Evolutionary conservation across 2,329 filamentous ascomycete genomes (phyloP).

Genomic region (Elsinoe arachidis): DNA sequence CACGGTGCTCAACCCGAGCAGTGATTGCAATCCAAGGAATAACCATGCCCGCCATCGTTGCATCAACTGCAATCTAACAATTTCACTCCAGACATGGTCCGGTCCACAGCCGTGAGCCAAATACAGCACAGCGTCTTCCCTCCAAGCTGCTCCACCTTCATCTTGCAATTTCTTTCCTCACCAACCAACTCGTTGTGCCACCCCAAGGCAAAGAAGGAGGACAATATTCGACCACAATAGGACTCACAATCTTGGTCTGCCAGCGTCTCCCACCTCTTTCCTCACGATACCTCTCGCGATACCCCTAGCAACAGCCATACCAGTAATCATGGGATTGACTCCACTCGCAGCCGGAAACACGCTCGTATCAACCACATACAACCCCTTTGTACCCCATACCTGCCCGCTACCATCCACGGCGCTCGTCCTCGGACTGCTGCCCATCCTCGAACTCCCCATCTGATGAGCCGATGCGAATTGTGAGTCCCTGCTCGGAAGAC

Average conservation of each 20-base stretch:
- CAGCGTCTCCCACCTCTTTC: constrained; percentile 31
- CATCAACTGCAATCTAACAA: too few species aligned
- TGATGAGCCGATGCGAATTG: constrained; percentile 67
- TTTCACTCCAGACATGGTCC: too few species aligned
- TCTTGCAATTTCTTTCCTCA: too few species aligned
- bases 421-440: constrained; percentile 34
- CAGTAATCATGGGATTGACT: constrained; percentile 74
- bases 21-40: too few species aligned
- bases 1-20: too few species aligned
- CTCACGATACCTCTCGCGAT: constrained; percentile 51
- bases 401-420: constrained; percentile 36
- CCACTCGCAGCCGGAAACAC: constrained; percentile 69
- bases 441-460: constrained; percentile 73
- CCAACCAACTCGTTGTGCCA: too few species aligned
- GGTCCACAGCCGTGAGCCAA: too few species aligned
- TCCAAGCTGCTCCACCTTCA: too few species aligned
- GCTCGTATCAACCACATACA: constrained; percentile 67
- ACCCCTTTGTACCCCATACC: constrained; percentile 55
- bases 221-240: too few species aligned
- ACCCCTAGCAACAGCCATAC: constrained; percentile 61
- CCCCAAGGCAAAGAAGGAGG: too few species aligned
- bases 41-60: too few species aligned
- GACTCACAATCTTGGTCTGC: constrained; percentile 6
- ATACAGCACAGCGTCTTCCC: too few species aligned
- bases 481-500: constrained; percentile 41